Base-by-base conservation (phyloP, 73 alveolate species). In the Paramecium bursaria region DNA sequence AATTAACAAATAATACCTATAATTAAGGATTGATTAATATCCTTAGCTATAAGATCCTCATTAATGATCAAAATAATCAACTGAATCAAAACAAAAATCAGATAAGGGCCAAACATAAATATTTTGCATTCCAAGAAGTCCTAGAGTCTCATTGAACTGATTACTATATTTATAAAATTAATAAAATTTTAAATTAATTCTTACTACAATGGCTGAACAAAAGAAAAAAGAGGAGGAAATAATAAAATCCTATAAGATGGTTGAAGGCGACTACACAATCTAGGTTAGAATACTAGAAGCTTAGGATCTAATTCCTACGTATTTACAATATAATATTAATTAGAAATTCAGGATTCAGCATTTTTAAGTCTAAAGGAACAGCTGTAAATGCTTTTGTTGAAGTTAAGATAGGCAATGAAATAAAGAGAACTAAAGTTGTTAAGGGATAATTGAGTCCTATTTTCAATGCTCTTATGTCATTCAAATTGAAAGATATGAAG, bases 301-400 rank as follows among this genome's bases (percentile, higher is more conserved):
- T 4, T 53, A 79, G 51, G 89, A 79, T 54, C 73, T 79, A 0
- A 54, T 54, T n/a, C 89, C 89, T 3, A 79, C 75, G 89, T 79
- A 79, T 31, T 27, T 52, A 44, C 73, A 46, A 15, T 4, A 11
- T 0, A 50, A 79, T 53, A 3, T 21, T 49, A 25, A 49, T 21
- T 55, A 42, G 67, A 21, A 79, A 22, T 0, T 42, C 75, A 7
- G 88, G 52, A 7, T 42, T 50, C 27, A 15, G 47, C 26, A 2
- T 30, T 11, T 26, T 23, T 33, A 26, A 17, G 0, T 54, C 33
- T 2, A 53, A 42, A 7, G 89, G 85, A 57, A 21, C 89, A 3
- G 76, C 89, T 39, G 51, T 54, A n/a, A 54, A 39, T 31, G 89
- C 89, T 13, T 79, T 53, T 10, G 30, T 79, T 0, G 67, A 53